Base-by-base conservation (phyloP, 768 basidiomycete species). In the Termitomyces sp. region DNA sequence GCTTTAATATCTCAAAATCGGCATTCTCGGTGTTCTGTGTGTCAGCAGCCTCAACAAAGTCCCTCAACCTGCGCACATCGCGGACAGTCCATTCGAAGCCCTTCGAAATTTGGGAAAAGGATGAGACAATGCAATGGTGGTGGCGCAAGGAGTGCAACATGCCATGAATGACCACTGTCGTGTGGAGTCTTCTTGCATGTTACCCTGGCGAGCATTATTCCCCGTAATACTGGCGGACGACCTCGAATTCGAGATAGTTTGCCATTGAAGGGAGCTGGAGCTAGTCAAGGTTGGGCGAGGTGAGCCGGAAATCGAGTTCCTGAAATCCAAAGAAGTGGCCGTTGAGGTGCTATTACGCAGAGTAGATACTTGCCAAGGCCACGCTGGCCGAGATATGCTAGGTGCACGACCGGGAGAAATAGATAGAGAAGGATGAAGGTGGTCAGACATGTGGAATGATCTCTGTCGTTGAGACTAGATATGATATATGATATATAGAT, bases 81-180 rank as follows among this genome's bases (percentile, higher is more conserved):
- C 80, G 79, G 29, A 91, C 79, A 9, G 79, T 75, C 88, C 89
- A 91, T 71, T 92, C 88, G 66, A 91, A 88, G 0, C 87, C 87
- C 88, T 90, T 57, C 47, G 49, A 11, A 53, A 48, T 6, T 48
- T 29, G 36, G 5, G 4, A 31, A 29, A 34, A 9, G 49, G 25
- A 65, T 60, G 10, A 63, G 57, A 36, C 29, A 56, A 48, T 15
- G 57, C 17, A 34, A 53, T 29, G 40, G 7, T n/a, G 37, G 36
- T 31, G 14, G 54, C 10, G 17, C 56, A 51, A 15, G 51, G 29
- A 43, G 36, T 48, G 43, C 46, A 42, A 69, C 79, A 67, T 68
- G 85, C 88, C 65, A 81, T 82, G 66, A 87, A 86, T 4, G 83
- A 78, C 87, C 87, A 88, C 64, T 89, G 86, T 40, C 83, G 75